Evolutionary conservation across 2,329 filamentous ascomycete species (phyloP).

Genomic region (Chrysoporthe puriensis): DNA sequence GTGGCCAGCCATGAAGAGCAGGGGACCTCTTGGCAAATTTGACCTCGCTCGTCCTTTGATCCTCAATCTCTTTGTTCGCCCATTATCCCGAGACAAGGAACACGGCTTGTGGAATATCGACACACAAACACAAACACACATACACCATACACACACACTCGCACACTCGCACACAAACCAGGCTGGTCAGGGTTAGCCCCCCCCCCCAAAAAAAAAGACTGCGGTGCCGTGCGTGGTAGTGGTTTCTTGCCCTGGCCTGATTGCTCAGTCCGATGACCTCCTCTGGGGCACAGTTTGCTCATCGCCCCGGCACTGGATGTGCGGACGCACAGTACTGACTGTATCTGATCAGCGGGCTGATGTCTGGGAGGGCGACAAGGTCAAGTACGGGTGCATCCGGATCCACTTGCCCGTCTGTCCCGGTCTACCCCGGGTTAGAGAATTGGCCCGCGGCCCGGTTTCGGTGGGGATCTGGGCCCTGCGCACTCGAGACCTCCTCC

Average conservation of each 20-base stretch:
- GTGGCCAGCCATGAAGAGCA: background rate
- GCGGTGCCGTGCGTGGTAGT: background rate
- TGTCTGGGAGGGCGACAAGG: background rate
- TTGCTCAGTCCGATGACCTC: background rate
- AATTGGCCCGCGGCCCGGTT: constrained; percentile 6
- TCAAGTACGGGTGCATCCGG: background rate
- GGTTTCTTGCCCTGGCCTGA: constrained; percentile 6
- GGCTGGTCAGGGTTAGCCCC: no score
- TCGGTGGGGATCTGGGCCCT: constrained; percentile 7
- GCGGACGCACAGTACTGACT: no score
- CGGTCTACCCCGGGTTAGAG: constrained; percentile 11
- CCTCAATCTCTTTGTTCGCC: background rate
- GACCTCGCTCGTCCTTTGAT: background rate
- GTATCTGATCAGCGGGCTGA: background rate
- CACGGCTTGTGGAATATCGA: background rate
- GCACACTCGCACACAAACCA: no score
- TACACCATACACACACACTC: no score
- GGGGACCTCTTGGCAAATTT: background rate
- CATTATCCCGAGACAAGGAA: background rate
- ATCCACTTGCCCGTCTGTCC: constrained; percentile 14
- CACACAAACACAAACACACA: background rate
- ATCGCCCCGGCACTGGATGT: background rate
- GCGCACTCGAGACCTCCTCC: background rate
- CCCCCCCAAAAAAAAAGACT: background rate
- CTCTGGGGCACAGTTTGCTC: background rate